Base-by-base conservation (phyloP, 2,329 filamentous ascomycete genomes). In the Colletotrichum musicola region DNA sequence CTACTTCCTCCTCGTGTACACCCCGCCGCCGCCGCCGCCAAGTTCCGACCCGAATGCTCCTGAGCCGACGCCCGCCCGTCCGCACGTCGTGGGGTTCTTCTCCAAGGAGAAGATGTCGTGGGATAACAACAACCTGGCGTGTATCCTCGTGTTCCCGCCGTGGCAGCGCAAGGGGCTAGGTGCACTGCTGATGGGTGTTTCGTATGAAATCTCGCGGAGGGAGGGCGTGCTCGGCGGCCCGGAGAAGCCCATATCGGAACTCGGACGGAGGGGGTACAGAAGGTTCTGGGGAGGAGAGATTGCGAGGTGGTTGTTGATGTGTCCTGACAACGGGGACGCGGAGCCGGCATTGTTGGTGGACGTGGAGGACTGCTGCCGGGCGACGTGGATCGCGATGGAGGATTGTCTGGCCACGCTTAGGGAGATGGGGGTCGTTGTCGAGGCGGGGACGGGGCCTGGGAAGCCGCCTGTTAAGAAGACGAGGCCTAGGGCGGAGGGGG, bases 81-180 rank as follows among this genome's bases (percentile, higher is more conserved):
- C 80, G 20, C 89, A 91, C 75, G 90, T 98, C 35, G 89, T 95
- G 1, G 96, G 96, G n/a, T 98, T 98, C 86, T 99, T 98, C 83
- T 97, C 93, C 71, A 98, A 99, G 78, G 96, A 99, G 80, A 98
- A 98, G 79, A 92, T 98, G 85, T 97, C 94, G 4, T 99, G 96
- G 95, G 96, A 99, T 76, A 95, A 95, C 75, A 98, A 99, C 80
- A 99, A 98, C 73, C 86, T 99, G 5, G 96, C 96, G 1, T 99
- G 96, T 77, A 99, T 99, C 73, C 85, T 98, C 6, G 88, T 98
- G 16, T 98, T 98, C 76, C 96, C 96, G 1, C 96, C 96, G 0
- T 98, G 95, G 90, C 95, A 98, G 80, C 91, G 92, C 71, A 94
- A 94, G 72, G 94, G 95, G 1, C 86, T 98, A 0, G 96, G 96